Evolutionary conservation across 2,329 filamentous ascomycete genomes (phyloP).

Genomic region (Penicillium corylophilum): DNA sequence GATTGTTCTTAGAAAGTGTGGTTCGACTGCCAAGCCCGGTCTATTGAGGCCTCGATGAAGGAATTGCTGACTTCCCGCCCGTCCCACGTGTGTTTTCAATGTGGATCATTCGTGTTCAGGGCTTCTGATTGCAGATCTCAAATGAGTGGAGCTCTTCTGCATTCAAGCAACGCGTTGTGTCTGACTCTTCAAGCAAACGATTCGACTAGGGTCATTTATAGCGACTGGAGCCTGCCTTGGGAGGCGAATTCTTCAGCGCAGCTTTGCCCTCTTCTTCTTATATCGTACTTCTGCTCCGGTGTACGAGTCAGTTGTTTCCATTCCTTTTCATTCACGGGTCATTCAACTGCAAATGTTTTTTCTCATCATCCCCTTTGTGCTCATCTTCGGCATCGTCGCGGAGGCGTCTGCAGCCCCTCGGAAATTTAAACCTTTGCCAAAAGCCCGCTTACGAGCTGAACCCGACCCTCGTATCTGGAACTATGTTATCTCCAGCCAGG

Average conservation of each 20-base stretch:
- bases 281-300: neutral
- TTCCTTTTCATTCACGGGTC: neutral
- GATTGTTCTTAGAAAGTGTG: neutral
- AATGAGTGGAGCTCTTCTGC: neutral
- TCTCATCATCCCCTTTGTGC: neutral
- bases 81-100: neutral
- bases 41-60: neutral
- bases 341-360: neutral
- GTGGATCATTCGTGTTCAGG: neutral
- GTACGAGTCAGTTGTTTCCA: neutral
- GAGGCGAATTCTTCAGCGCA: neutral
- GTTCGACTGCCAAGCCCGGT: neutral
- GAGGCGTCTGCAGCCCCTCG: neutral
- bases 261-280: neutral
- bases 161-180: neutral
- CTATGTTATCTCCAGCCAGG: constrained; percentile 11
- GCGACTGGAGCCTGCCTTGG: neutral
- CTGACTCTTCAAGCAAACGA: neutral
- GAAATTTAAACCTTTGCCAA: neutral
- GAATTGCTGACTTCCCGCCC: neutral
- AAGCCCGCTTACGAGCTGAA: neutral
- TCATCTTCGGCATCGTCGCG: neutral
- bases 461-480: neutral
- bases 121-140: neutral
- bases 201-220: neutral